Evolutionary conservation across 306 rosid genomes (phyloP).

Genomic region (Trifolium subterraneum): DNA sequence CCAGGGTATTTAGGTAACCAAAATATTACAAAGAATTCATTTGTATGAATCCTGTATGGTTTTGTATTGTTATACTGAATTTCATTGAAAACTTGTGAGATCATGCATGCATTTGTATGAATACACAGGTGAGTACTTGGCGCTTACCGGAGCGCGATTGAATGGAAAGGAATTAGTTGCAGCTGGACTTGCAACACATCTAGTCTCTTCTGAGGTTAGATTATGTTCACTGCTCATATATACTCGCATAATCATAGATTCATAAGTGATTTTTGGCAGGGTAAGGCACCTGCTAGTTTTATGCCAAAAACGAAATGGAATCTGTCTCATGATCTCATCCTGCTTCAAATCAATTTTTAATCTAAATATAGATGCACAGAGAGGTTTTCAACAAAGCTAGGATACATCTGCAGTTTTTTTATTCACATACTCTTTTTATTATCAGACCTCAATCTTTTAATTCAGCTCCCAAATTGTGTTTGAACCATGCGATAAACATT

Average conservation of each 20-base stretch:
- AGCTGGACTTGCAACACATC: constrained; percentile 86
- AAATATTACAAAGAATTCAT: not conserved
- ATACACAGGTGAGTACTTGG: constrained; percentile 85
- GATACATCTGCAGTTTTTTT: no score
- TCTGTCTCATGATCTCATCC: constrained; percentile 1
- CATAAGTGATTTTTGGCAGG: not conserved
- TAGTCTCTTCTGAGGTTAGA: constrained; percentile 82
- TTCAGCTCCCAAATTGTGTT: not conserved
- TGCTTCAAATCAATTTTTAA: not conserved
- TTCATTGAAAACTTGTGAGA: not conserved
- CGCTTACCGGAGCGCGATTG: constrained; percentile 79
- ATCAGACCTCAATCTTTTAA: not conserved
- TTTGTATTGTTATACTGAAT: not conserved
- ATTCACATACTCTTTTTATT: not conserved
- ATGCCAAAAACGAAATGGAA: not conserved
- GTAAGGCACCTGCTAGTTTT: not conserved
- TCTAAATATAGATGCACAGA: not conserved
- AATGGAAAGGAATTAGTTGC: constrained; percentile 84
- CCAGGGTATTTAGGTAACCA: constrained; percentile 81
- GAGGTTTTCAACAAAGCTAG: not conserved
- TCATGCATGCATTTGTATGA: constrained; percentile 21
- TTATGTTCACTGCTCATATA: constrained; percentile 21
- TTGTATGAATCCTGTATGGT: constrained; percentile 4
- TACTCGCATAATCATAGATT: constrained; percentile 4
- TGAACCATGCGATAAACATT: not conserved